These are phyloP conservation scores for Crinitomyces ghanaensis DNA, from an alignment of 805 yeast genomes.

Conservation along the genomic window DNA sequence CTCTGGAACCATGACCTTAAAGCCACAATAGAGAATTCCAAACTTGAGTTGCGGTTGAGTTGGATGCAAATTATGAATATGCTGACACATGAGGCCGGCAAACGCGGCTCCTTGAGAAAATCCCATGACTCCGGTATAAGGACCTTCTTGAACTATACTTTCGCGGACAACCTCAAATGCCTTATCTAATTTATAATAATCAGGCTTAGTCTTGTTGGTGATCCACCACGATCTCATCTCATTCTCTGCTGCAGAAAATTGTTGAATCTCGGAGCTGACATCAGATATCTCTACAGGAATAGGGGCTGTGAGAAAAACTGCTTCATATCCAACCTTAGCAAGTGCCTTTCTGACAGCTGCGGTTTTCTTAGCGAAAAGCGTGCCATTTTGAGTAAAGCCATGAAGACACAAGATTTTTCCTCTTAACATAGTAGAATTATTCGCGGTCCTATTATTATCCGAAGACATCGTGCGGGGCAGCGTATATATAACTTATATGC, in stretches of 20 bases:
- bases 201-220: slow-evolving; percentile 32
- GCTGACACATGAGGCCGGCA: slow-evolving; percentile 56
- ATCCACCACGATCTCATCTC: slow-evolving; percentile 68
- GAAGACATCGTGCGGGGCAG: no score
- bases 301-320: slow-evolving; percentile 76
- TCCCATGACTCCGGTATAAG: slow-evolving; percentile 81
- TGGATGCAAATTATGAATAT: slow-evolving; percentile 44
- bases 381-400: slow-evolving; percentile 76
- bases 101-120: slow-evolving; percentile 94
- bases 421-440: slow-evolving; percentile 1
- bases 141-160: slow-evolving; percentile 54
- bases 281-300: slow-evolving; percentile 51
- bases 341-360: slow-evolving; percentile 77
- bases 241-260: slow-evolving; percentile 35
- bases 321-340: slow-evolving; percentile 51
- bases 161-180: slow-evolving; percentile 42
- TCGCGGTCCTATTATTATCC: neutral
- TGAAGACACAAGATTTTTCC: slow-evolving; percentile 70
- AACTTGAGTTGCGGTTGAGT: slow-evolving; percentile 49
- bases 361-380: slow-evolving; percentile 76
- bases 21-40: slow-evolving; percentile 67
- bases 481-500: no score
- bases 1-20: slow-evolving; percentile 19
- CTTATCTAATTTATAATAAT: slow-evolving; percentile 25
- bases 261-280: slow-evolving; percentile 55